Percentiles rank a stretch among this genome's conserved stretches.
phyloP scores from a whole-genome alignment of 2,329 filamentous ascomycete genomes.

The Ascochyta koolunga region DNA sequence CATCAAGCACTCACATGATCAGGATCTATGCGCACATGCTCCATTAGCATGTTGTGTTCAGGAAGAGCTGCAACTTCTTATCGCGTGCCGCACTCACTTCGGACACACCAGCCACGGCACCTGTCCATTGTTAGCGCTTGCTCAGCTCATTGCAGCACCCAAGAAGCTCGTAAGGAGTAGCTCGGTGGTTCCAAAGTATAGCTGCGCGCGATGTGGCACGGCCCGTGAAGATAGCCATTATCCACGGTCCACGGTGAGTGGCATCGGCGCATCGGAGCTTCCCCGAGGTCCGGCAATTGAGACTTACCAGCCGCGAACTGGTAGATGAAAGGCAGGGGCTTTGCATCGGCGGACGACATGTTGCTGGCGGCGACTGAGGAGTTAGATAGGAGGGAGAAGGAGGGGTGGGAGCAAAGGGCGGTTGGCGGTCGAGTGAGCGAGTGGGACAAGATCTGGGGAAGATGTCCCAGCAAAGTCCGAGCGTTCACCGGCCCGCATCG shows the following conservation, averaged over 20 bases:
- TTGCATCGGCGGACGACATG: conserved; percentile 59
- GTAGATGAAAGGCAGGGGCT: conserved; percentile 89
- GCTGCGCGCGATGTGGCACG: conserved; percentile 7
- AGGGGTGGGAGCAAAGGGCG: conserved; percentile 18
- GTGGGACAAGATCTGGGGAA: conserved; percentile 38
- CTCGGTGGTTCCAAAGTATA: neutral
- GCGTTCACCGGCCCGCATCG: neutral
- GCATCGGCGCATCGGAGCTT: conserved; percentile 27
- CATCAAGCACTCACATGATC: conserved; percentile 68
- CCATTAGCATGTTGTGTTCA: conserved; percentile 34
- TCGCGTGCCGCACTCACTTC: conserved; percentile 68
- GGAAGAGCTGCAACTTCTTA: conserved; percentile 15
- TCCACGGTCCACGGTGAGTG: conserved; percentile 3
- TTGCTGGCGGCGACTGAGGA: conserved; percentile 23
- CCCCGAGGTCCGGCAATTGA: conserved; percentile 34
- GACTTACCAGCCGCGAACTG: conserved; percentile 87
- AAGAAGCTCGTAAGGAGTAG: neutral
- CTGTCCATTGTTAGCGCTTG: conserved; percentile 53
- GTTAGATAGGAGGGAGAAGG: conserved; percentile 12
- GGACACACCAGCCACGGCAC: conserved; percentile 95
- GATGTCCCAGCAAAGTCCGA: conserved; percentile 8
- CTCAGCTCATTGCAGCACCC: conserved; percentile 11
- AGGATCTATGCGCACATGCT: conserved; percentile 68
- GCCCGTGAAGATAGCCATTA: conserved; percentile 7
- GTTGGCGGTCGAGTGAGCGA: conserved; percentile 20